A percentile compares a stretch with the other conserved stretches of the same genome.
Evolutionary conservation across 2,329 filamentous ascomycete genomes (phyloP).

Genomic region (Arthrobotrys sphaeroides): DNA sequence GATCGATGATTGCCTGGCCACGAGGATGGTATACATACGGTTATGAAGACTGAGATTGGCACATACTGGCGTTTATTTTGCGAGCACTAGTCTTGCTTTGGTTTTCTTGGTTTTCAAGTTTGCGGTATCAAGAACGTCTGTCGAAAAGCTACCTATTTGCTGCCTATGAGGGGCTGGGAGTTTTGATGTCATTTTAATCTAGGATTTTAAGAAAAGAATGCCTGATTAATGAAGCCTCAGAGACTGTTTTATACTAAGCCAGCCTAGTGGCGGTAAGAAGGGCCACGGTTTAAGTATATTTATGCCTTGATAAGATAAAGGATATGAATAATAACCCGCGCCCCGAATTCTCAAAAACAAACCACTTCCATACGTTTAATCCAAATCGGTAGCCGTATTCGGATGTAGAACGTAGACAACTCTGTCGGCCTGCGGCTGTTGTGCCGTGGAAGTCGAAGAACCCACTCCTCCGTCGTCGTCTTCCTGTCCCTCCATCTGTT

Average conservation of each 20-base stretch:
- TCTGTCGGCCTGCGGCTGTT: slow-evolving; percentile 59
- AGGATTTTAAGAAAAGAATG: slow-evolving; percentile 9
- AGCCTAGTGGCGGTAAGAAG: too few relatives aligned
- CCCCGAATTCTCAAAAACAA: background rate
- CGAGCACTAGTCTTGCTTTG: background rate
- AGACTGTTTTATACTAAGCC: background rate
- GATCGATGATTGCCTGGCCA: too few relatives aligned
- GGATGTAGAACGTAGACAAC: slow-evolving; percentile 90
- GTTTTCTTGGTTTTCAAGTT: background rate
- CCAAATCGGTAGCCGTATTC: slow-evolving; percentile 65
- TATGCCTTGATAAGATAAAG: too few relatives aligned
- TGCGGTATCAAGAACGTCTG: too few relatives aligned
- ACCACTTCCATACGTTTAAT: slow-evolving; percentile 12
- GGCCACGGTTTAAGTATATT: too few relatives aligned
- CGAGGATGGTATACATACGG: background rate
- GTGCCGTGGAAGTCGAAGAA: slow-evolving; percentile 58
- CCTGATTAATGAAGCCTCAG: background rate
- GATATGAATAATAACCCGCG: background rate
- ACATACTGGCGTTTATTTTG: slow-evolving; percentile 1
- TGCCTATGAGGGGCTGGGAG: background rate
- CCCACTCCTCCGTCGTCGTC: slow-evolving; percentile 51
- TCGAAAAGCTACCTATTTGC: background rate
- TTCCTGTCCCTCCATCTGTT: slow-evolving; percentile 51
- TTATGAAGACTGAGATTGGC: background rate
- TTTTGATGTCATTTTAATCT: slow-evolving; percentile 6